A percentile compares a stretch with the other conserved stretches of the same genome.
Conservation (phyloP, 257 asterid species). For the Solanum medicagineum region DNA sequence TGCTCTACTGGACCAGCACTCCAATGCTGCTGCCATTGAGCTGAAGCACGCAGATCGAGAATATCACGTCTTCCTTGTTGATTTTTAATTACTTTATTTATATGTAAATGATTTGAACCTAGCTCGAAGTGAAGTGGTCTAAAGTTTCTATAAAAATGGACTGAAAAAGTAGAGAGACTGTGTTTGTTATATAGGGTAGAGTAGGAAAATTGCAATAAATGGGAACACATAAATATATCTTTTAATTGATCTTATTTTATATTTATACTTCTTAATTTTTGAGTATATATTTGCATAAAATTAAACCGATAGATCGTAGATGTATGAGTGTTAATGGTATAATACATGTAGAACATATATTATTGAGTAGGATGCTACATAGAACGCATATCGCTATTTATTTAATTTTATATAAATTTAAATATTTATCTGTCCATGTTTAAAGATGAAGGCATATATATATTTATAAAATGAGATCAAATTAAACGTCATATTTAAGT, state of each 20-base stretch:
- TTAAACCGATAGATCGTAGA: no score
- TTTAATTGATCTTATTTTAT: no score
- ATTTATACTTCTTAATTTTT: no score
- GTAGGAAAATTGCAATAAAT: not conserved
- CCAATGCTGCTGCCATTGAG: constrained; percentile 80
- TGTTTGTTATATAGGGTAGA: not conserved
- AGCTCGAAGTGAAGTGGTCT: not conserved
- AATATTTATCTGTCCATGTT: no score
- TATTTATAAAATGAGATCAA: no score
- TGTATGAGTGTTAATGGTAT: no score
- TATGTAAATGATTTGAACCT: not conserved
- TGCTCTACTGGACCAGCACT: constrained; percentile 92
- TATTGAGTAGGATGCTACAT: no score
- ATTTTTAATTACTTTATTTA: not conserved
- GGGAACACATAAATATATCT: not conserved
- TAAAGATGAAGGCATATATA: no score
- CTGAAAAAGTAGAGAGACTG: not conserved
- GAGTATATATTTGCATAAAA: no score
- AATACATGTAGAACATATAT: no score
- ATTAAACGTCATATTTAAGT: no score
- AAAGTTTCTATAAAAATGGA: not conserved
- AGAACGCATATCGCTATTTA: accelerated
- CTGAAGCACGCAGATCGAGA: not conserved
- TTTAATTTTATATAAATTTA: no score
- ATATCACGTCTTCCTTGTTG: not conserved